Percentiles rank a stretch among this genome's conserved stretches.
Conservation (phyloP, 2,329 filamentous ascomycete species). For the Nectriaceae sp. region DNA sequence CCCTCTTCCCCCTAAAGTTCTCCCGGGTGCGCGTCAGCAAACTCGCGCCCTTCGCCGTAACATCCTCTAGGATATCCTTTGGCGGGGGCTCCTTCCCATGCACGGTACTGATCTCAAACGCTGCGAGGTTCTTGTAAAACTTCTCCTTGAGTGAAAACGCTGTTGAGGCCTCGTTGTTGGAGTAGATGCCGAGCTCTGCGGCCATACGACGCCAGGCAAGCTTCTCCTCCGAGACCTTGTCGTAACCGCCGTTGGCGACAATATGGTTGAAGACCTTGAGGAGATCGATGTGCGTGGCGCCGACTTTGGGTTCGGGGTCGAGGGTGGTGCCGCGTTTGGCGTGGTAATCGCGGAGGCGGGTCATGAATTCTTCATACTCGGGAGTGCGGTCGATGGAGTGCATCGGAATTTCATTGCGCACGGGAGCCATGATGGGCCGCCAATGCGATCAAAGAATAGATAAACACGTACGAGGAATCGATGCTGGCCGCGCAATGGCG, state of each 20-base stretch:
- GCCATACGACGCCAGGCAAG: conserved; percentile 83
- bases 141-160: conserved; percentile 85
- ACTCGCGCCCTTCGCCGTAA: conserved; percentile 80
- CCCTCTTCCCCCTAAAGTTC: conserved; percentile 62
- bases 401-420: conserved; percentile 38
- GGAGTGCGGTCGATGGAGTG: conserved; percentile 59
- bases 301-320: conserved; percentile 80
- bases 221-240: conserved; percentile 80
- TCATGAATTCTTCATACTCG: conserved; percentile 80
- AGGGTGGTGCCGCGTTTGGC: conserved; percentile 76
- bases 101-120: conserved; percentile 80
- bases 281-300: conserved; percentile 74
- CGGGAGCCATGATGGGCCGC: conserved; percentile 33
- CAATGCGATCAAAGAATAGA: not conserved
- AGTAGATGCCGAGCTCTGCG: conserved; percentile 73
- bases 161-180: conserved; percentile 75
- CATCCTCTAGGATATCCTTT: conserved; percentile 84
- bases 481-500: not conserved
- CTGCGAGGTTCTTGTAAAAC: conserved; percentile 87
- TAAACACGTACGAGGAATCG: not conserved
- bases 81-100: conserved; percentile 82
- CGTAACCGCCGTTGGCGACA: conserved; percentile 78
- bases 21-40: conserved; percentile 78
- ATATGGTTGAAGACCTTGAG: conserved; percentile 78
- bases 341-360: conserved; percentile 72